phyloP scores from a whole-genome alignment of 2,329 filamentous ascomycete species.

The Claviceps lovelessii region DNA sequence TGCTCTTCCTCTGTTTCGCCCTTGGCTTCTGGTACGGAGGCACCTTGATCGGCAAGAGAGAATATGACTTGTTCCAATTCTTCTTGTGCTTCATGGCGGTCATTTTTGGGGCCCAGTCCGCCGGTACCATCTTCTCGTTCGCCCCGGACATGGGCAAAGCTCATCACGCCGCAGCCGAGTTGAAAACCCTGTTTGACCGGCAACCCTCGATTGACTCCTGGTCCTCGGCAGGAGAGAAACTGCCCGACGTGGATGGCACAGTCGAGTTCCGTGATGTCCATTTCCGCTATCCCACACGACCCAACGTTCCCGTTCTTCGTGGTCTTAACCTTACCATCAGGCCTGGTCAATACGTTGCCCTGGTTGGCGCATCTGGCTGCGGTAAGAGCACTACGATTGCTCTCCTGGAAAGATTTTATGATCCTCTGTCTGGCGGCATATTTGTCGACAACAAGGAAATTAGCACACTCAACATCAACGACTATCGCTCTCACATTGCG shows the following conservation, averaged over 20 bases:
- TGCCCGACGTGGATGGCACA: slow-evolving; percentile 54
- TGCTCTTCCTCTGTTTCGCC: slow-evolving; percentile 71
- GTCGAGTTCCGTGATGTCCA: slow-evolving; percentile 88
- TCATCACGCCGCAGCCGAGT: slow-evolving; percentile 63
- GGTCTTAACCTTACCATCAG: slow-evolving; percentile 62
- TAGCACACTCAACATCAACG: slow-evolving; percentile 63
- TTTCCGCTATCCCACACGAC: slow-evolving; percentile 84
- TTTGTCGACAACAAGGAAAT: slow-evolving; percentile 76
- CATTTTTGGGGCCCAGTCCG: slow-evolving; percentile 84
- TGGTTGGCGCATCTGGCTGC: slow-evolving; percentile 88
- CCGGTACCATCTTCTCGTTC: slow-evolving; percentile 78
- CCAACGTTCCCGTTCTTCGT: slow-evolving; percentile 80
- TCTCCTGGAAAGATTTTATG: slow-evolving; percentile 86
- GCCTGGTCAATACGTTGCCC: slow-evolving; percentile 70
- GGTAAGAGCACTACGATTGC: slow-evolving; percentile 92
- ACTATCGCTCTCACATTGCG: slow-evolving; percentile 71
- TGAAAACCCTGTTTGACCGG: slow-evolving; percentile 74
- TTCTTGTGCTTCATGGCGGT: slow-evolving; percentile 81
- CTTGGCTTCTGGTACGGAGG: slow-evolving; percentile 91
- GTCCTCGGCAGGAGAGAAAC: slow-evolving; percentile 50
- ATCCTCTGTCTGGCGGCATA: slow-evolving; percentile 66
- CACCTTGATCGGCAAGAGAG: slow-evolving; percentile 51
- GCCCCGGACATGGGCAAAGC: slow-evolving; percentile 90
- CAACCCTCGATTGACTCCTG: slow-evolving; percentile 71
- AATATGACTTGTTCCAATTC: slow-evolving; percentile 74